Conservation (phyloP, 371 early-diverging fungal genomes). For the Rhizopus sp. region DNA sequence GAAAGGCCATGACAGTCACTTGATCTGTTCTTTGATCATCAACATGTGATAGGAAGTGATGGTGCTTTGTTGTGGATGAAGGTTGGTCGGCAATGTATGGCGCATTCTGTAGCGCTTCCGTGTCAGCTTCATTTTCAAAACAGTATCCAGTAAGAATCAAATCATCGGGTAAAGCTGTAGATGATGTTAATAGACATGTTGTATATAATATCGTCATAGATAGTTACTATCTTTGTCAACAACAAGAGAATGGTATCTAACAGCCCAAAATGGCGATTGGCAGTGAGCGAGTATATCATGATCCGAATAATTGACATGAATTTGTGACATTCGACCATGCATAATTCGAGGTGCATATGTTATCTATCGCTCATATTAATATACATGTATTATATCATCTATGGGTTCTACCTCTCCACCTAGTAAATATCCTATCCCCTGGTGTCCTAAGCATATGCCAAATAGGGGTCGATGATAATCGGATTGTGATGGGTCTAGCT, state of each 20-base stretch:
- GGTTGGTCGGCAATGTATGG: slow-evolving; percentile 32
- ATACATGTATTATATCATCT: not conserved
- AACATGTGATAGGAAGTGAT: slow-evolving; percentile 33
- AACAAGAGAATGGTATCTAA: slow-evolving; percentile 91
- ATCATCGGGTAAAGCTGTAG: slow-evolving; percentile 59
- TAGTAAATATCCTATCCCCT: slow-evolving; percentile 83
- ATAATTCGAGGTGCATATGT: slow-evolving; percentile 71
- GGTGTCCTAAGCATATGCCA: slow-evolving; percentile 98
- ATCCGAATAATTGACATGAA: slow-evolving; percentile 40
- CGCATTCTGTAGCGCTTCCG: slow-evolving; percentile 37
- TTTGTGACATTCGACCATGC: slow-evolving; percentile 82
- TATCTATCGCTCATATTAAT: slow-evolving; percentile 39
- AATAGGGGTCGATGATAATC: slow-evolving; percentile 74
- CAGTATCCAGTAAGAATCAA: slow-evolving; percentile 62
- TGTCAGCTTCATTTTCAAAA: slow-evolving; percentile 47
- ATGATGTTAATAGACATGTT: slow-evolving; percentile 13
- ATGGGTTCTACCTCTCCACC: slow-evolving; percentile 71
- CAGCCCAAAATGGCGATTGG: slow-evolving; percentile 71
- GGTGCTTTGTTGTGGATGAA: not conserved
- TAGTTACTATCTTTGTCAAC: slow-evolving; percentile 56
- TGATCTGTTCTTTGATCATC: not conserved
- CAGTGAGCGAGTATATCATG: slow-evolving; percentile 62
- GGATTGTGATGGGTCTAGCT: slow-evolving; percentile 32
- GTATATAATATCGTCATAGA: not conserved
- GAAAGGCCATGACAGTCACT: slow-evolving; percentile 80